Evolutionary conservation across 192 early-diverging fungal genomes (phyloP).

Genomic region (Coemansia sp.): DNA sequence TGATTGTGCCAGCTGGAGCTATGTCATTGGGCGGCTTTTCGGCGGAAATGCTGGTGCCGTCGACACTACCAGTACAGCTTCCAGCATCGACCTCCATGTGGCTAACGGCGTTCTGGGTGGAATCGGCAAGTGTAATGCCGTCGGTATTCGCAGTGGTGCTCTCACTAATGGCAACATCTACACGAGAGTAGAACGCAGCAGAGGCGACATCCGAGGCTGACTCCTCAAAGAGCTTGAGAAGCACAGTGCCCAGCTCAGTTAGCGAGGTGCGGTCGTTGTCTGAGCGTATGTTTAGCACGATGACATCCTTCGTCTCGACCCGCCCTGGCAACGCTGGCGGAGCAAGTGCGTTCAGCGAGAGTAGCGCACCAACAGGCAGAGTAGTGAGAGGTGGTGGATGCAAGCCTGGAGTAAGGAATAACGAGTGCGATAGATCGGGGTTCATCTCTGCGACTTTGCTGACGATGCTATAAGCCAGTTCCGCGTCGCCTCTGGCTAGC

Average conservation of each 20-base stretch:
- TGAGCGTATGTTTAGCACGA: neutral
- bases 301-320: neutral
- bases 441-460: neutral
- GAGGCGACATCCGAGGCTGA: neutral
- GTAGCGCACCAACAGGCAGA: neutral
- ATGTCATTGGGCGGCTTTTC: neutral
- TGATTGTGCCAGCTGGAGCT: neutral
- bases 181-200: neutral
- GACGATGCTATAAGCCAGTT: conserved; percentile 13
- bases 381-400: neutral
- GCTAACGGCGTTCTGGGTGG: neutral
- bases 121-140: neutral
- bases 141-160: neutral
- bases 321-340: neutral
- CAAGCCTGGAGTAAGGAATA: conserved; percentile 2
- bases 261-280: neutral
- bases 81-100: neutral
- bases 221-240: neutral
- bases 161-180: neutral
- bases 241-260: neutral
- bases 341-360: neutral
- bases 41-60: neutral
- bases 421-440: conserved; percentile 1
- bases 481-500: conserved; percentile 36
- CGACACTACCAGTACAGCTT: neutral